Evolutionary conservation across 192 early-diverging fungal species (phyloP).

Genomic region (Entomortierella chlamydospora): DNA sequence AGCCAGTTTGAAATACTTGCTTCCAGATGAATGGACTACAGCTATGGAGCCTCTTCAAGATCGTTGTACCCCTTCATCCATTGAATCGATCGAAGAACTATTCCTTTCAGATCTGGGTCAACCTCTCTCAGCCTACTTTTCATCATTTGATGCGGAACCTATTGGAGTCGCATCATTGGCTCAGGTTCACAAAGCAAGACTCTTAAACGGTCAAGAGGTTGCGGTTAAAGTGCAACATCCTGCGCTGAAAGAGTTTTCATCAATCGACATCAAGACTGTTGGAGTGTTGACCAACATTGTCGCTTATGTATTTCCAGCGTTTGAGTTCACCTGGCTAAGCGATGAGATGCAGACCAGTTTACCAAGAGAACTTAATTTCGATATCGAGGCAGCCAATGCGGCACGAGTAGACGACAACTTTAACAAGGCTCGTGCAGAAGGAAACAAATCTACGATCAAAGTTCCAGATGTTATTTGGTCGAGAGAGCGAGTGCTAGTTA

Average conservation of each 20-base stretch:
- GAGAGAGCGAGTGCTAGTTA: constrained; percentile 80
- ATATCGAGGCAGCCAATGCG: constrained; percentile 82
- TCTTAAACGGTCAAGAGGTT: constrained; percentile 78
- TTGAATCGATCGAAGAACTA: constrained; percentile 76
- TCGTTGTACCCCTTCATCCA: constrained; percentile 78
- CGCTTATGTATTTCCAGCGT: constrained; percentile 86
- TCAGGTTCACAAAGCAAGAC: constrained; percentile 88
- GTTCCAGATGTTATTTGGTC: constrained; percentile 89
- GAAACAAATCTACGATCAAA: constrained; percentile 61
- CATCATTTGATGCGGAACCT: constrained; percentile 82
- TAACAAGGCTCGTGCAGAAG: constrained; percentile 52
- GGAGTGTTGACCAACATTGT: constrained; percentile 70
- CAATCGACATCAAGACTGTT: constrained; percentile 84
- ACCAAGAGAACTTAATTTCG: constrained; percentile 91
- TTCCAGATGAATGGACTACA: constrained; percentile 91
- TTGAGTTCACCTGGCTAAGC: constrained; percentile 91
- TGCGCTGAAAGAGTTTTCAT: constrained; percentile 77
- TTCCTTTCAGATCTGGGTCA: constrained; percentile 76
- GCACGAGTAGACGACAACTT: constrained; percentile 74
- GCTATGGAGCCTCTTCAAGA: constrained; percentile 89
- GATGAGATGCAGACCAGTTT: constrained; percentile 87
- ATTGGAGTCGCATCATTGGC: constrained; percentile 95
- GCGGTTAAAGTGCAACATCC: constrained; percentile 97
- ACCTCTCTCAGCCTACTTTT: constrained; percentile 76
- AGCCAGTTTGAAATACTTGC: constrained; percentile 68